Evolutionary conservation across 345 rosid genomes (phyloP), one percentile per base, ranked within the genome.

Genomic region (Syzygium aromaticum): DNA sequence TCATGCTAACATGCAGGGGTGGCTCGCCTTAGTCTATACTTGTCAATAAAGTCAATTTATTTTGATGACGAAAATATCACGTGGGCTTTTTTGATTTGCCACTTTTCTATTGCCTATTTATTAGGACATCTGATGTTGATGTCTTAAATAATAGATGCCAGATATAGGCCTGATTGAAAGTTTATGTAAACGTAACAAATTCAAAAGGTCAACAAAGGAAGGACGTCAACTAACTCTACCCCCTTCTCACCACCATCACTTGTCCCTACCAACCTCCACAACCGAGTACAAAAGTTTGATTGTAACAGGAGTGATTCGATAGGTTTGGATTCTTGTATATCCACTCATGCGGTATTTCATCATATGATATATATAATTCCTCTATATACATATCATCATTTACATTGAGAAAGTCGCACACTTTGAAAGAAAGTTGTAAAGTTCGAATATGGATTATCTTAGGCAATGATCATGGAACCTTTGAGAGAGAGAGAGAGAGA

Each of bases 61-160:
- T 61, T 61, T 27, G n/a, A 57, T 27, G 63, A 61, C 8, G 4
- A 61, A 61, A 61, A 3, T 7, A 61, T 52, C 16, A 4, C 54
- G 15, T 52, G 54, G 3, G 17, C 54, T 30, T 0, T 61, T 59
- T 59, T 59, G 0, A 10, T 1, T 0, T 27, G 30, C 13, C 17
- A 5, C 33, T 61, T 61, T 61, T 27, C n/a, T 12, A 61, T 61
- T n/a, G n/a, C 3, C 17, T 61, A 61, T 0, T 28, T 28, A 27
- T 12, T 14, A 61, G 16, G 33, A n/a, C 33, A 61, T 30, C 6
- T 61, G 33, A 61, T n/a, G 67, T 61, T 61, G 33, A 61, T 61
- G 17, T 61, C 33, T 28, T 59, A 28, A 28, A 2, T 25, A 25
- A 59, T 61, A 27, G 67, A 8, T 5, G 33, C 17, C 16, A 14